Conservation (phyloP, 257 asterid species). For the Rhazya stricta region DNA sequence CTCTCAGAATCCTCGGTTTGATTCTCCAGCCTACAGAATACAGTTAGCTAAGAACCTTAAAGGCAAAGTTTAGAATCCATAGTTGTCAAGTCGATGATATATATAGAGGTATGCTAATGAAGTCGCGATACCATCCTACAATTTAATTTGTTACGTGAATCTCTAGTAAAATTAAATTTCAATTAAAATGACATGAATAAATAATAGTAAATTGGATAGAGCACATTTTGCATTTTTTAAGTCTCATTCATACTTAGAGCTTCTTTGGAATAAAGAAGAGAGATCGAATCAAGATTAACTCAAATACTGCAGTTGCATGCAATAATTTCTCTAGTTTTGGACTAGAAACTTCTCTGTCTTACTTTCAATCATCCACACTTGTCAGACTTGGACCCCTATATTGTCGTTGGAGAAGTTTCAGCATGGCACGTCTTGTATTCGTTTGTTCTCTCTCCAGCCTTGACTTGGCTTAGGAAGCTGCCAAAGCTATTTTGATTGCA, state of each 20-base stretch:
- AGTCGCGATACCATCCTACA: background rate
- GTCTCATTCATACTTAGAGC: too few relatives aligned
- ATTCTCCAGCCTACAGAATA: background rate
- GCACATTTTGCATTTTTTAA: too few relatives aligned
- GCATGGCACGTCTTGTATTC: background rate
- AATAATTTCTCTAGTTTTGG: background rate
- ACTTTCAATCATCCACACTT: slow-evolving; percentile 7
- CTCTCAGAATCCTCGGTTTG: background rate
- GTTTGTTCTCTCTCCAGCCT: background rate
- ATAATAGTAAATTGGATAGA: too few relatives aligned
- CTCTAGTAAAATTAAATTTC: too few relatives aligned
- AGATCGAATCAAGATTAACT: too few relatives aligned
- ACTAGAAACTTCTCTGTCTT: background rate
- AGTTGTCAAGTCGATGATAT: background rate
- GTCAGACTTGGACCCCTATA: background rate
- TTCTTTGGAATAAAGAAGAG: too few relatives aligned
- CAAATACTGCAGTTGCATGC: background rate
- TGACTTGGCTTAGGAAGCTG: background rate
- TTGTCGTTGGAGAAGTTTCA: background rate
- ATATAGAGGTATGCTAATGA: background rate
- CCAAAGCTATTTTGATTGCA: background rate
- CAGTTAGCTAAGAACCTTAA: background rate
- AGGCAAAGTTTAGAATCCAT: background rate
- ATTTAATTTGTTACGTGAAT: too few relatives aligned
- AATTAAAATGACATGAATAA: too few relatives aligned